Evolutionary conservation across 306 rosid species (phyloP), one percentile per base, ranked within the genome.

Genomic region (Urtica urens): DNA sequence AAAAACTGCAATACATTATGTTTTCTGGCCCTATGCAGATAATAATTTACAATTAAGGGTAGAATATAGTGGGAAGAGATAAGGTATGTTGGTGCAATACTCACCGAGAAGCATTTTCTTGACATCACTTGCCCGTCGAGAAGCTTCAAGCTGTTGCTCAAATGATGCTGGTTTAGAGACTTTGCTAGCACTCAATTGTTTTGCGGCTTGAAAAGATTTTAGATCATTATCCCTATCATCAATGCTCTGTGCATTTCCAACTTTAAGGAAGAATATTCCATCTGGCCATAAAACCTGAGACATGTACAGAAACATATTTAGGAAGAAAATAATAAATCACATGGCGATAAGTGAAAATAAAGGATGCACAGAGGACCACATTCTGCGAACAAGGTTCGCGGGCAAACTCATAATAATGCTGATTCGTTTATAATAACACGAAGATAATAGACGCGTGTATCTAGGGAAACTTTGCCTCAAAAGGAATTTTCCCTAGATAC

Each of bases 121-220:
- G 55, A 92, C 74, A 49, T 82, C 75, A 65, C 72, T 85, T 39
- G 95, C 96, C 67, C 96, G 73, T 29, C 99, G 99, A 69, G 93
- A 81, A 55, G 96, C 99, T 77, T 92, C 99, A 26, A 92, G 96
- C 58, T 92, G 77, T 57, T 75, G 64, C 79, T 92, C 94, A 34
- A 92, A 92, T 26, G 87, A 79, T 28, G 72, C 78, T 9, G 68
- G 69, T 61, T 65, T 65, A 3, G 38, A 60, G 67, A 39, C 50
- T 57, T 79, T 82, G 60, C 62, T 31, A 42, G 71, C 81, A 49
- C 65, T 67, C 50, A 70, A n/a, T 54, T 67, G 75, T 12, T 64
- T 70, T 12, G 3, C 43, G 44, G 56, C 51, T 65, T 65, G 72
- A 72, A 42, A 38, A 59, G 72, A 42, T 22, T 63, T 68, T 57